Percentiles rank a stretch among this genome's conserved stretches.
These are phyloP conservation scores for Knufia petricola DNA, from an alignment of 2,329 filamentous ascomycete genomes.

Conservation along the genomic window DNA sequence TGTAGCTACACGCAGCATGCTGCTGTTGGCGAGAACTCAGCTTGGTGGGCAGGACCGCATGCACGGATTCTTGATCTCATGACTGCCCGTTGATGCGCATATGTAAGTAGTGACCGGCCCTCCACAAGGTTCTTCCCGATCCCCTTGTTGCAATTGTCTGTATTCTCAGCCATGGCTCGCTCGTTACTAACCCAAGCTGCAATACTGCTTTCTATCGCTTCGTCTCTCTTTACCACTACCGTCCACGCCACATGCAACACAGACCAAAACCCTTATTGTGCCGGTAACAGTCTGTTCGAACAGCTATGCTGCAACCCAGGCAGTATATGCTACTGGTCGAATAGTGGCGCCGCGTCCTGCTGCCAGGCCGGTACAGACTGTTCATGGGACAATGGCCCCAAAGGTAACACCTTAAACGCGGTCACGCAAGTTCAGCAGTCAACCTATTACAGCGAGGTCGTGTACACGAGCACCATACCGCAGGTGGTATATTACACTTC, in stretches of 20 bases:
- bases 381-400: conserved; percentile 7
- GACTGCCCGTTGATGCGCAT: neutral
- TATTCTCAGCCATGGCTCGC: neutral
- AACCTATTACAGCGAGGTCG: neutral
- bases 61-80: neutral
- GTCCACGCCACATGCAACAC: conserved; percentile 10
- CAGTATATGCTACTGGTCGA: conserved; percentile 24
- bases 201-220: neutral
- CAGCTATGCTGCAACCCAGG: conserved; percentile 21
- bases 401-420: too few relatives aligned
- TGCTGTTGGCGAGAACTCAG: neutral
- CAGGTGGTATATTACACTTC: too few relatives aligned
- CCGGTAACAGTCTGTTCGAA: conserved; percentile 19
- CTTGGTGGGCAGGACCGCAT: neutral
- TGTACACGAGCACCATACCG: conserved; percentile 4
- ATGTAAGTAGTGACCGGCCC: neutral
- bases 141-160: neutral
- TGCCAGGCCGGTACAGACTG: conserved; percentile 25
- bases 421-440: conserved; percentile 1
- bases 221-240: neutral
- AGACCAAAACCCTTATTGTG: conserved; percentile 22
- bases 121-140: neutral
- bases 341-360: conserved; percentile 23
- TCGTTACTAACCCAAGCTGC: neutral
- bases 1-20: too few relatives aligned